phyloP scores from a whole-genome alignment of 176 grass and related monocot genomes.

The Triticum timopheevii region DNA sequence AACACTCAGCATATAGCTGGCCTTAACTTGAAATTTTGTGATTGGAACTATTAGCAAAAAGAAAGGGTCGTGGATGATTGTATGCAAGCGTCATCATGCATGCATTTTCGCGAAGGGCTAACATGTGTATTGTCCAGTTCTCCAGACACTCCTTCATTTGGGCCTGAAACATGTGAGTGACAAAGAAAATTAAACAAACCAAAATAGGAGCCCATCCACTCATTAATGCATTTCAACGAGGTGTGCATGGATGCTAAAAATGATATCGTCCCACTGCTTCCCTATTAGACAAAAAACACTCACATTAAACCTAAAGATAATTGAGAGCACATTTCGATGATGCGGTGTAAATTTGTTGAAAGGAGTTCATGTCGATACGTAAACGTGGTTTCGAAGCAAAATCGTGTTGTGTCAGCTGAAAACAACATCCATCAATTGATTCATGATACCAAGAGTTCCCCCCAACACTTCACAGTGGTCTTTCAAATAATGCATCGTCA shows the following conservation, averaged over 20 bases:
- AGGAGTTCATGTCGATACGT: not conserved
- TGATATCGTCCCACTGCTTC: not conserved
- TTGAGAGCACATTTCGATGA: not conserved
- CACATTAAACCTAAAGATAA: not conserved
- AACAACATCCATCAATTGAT: not conserved
- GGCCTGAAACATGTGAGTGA: not conserved
- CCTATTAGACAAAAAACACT: not conserved
- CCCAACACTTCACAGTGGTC: not conserved
- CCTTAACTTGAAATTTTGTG: not conserved
- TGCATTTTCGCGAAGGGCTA: not conserved
- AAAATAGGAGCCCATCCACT: not conserved
- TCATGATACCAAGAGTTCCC: not conserved
- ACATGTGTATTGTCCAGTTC: not conserved
- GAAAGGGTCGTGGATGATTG: not conserved
- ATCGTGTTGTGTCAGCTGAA: not conserved
- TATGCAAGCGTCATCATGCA: not conserved
- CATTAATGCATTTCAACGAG: not conserved
- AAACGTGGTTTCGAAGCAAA: not conserved
- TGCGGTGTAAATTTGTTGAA: not conserved
- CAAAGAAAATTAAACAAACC: not conserved
- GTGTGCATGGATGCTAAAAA: not conserved
- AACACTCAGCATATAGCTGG: slow-evolving; percentile 30
- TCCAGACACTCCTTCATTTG: not conserved
- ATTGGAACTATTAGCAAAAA: not conserved
- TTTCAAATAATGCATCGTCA: not conserved